Conservation (phyloP, 805 yeast species). For the Lipomyces kockii region DNA sequence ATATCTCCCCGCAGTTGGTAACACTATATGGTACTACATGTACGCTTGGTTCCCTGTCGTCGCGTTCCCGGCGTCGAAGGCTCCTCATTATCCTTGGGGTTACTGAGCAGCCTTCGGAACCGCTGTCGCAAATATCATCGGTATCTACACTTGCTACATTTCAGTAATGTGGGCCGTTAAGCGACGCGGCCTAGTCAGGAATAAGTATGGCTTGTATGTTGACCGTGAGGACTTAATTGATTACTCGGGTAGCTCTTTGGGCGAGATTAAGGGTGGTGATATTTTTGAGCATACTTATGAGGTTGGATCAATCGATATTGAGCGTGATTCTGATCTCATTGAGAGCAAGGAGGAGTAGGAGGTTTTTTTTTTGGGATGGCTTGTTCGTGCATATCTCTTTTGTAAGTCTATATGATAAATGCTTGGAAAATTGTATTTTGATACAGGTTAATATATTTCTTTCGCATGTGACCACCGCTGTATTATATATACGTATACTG, state of each 20-base stretch:
- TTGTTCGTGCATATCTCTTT: too few species aligned
- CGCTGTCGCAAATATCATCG: slow-evolving; percentile 12
- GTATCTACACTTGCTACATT: slow-evolving; percentile 25
- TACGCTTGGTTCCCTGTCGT: slow-evolving; percentile 41
- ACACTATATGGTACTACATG: slow-evolving; percentile 41
- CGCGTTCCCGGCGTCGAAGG: slow-evolving; percentile 45
- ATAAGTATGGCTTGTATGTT: slow-evolving; percentile 29
- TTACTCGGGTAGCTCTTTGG: too few species aligned
- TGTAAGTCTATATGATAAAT: too few species aligned
- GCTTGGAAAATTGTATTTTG: too few species aligned
- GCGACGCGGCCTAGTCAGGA: slow-evolving; percentile 22
- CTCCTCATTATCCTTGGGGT: slow-evolving; percentile 42
- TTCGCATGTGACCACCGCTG: too few species aligned
- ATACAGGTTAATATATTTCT: too few species aligned
- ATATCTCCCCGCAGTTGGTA: slow-evolving; percentile 45
- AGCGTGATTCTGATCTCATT: slow-evolving; percentile 18
- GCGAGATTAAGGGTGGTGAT: too few species aligned
- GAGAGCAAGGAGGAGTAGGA: too few species aligned
- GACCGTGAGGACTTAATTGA: slow-evolving; percentile 18
- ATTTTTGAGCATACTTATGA: background rate
- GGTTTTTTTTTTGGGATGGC: too few species aligned
- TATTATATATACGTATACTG: too few species aligned
- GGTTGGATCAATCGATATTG: slow-evolving; percentile 12
- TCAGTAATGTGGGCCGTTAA: slow-evolving; percentile 23
- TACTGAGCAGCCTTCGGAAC: slow-evolving; percentile 29